These are phyloP conservation scores for Globisporangium ultimum DNA, from an alignment of 352 stramenopile genomes.

Conservation along the genomic window DNA sequence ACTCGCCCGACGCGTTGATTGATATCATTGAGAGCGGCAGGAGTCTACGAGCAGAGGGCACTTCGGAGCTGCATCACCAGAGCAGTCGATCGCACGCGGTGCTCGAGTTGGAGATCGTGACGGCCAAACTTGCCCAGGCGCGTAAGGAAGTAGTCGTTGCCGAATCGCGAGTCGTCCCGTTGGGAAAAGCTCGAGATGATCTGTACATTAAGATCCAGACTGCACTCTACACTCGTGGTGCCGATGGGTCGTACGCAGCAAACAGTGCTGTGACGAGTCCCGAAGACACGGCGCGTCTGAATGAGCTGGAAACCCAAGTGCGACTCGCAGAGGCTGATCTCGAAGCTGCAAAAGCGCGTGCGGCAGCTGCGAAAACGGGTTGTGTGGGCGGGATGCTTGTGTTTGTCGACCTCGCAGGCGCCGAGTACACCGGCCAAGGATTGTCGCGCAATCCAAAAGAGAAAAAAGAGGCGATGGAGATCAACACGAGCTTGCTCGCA, in stretches of 20 bases:
- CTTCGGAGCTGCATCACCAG: conserved; percentile 46
- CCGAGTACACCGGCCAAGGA: conserved; percentile 51
- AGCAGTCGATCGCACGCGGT: conserved; percentile 52
- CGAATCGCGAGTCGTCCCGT: conserved; percentile 32
- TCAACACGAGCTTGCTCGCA: conserved; percentile 44
- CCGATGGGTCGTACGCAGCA: conserved; percentile 28
- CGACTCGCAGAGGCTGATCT: conserved; percentile 19
- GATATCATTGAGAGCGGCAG: conserved; percentile 20
- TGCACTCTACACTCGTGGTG: conserved; percentile 24
- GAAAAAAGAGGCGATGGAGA: conserved; percentile 27
- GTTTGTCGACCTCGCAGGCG: conserved; percentile 47
- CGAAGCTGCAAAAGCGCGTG: conserved; percentile 12
- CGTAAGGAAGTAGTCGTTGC: conserved; percentile 25
- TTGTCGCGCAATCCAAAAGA: conserved; percentile 23
- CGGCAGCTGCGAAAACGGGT: conserved; percentile 14
- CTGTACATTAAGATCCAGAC: conserved; percentile 45
- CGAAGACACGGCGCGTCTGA: conserved; percentile 23
- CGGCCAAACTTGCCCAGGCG: conserved; percentile 25
- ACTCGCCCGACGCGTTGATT: conserved; percentile 19
- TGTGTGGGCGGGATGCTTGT: conserved; percentile 33
- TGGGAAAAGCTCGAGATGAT: conserved; percentile 49
- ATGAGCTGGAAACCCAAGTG: conserved; percentile 20
- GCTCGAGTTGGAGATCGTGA: conserved; percentile 55
- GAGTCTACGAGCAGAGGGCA: conserved; percentile 29
- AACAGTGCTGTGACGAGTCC: conserved; percentile 5